Conservation (phyloP, 169 alveolate species). For the Plasmodium fragile region DNA sequence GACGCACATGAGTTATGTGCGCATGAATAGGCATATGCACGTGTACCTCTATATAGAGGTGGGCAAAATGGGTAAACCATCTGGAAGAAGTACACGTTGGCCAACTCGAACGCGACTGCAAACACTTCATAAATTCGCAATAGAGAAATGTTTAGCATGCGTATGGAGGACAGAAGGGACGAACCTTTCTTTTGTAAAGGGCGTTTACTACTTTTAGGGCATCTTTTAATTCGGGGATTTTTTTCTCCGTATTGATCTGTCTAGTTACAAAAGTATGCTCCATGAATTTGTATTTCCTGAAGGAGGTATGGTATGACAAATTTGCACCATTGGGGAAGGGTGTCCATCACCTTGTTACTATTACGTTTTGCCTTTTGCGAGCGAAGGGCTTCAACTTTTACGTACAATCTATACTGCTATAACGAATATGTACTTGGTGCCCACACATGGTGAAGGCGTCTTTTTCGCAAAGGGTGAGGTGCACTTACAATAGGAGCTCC, state of each 20-base stretch:
- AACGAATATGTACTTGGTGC: not conserved
- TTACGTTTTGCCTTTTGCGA: not conserved
- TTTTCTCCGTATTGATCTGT: constrained; percentile 78
- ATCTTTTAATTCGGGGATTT: constrained; percentile 85
- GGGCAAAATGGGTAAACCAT: not conserved
- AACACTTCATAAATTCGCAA: not conserved
- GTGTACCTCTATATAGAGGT: not conserved
- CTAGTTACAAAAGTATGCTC: constrained; percentile 83
- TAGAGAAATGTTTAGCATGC: not conserved
- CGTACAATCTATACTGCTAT: not conserved
- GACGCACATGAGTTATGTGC: not conserved
- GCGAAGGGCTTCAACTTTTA: not conserved
- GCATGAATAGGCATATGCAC: not conserved
- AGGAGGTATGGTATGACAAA: not conserved
- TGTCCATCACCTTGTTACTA: not conserved
- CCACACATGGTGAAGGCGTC: not conserved
- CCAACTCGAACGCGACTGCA: not conserved
- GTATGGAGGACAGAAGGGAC: not conserved
- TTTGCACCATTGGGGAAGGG: not conserved
- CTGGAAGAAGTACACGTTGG: not conserved
- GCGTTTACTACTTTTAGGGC: constrained; percentile 78
- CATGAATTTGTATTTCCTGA: constrained; percentile 85
- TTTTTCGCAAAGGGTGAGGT: not conserved
- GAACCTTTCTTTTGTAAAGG: constrained; percentile 70
- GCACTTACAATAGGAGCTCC: constrained; percentile 69